Percentiles rank a stretch among this genome's conserved stretches.
phyloP scores from a whole-genome alignment of 2,329 filamentous ascomycete species.

The Trichoderma pleuroti region DNA sequence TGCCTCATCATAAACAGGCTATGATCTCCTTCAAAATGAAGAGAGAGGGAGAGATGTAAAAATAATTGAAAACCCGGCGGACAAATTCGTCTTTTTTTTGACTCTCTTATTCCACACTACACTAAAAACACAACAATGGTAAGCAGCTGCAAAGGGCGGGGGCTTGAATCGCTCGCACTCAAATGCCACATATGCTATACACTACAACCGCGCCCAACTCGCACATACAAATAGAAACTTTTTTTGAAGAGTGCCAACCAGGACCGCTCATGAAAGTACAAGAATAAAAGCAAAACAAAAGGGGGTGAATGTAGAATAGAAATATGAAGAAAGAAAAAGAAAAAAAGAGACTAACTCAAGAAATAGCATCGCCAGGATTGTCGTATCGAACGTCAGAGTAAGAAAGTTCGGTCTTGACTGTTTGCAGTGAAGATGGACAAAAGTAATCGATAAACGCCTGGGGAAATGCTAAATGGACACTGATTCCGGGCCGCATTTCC shows the following conservation, averaged over 20 bases:
- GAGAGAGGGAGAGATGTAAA: background rate
- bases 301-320: background rate
- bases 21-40: background rate
- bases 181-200: slow-evolving; percentile 9
- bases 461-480: slow-evolving; percentile 37
- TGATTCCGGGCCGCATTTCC: slow-evolving; percentile 33
- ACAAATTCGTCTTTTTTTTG: background rate
- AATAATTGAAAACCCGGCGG: background rate
- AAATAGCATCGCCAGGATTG: slow-evolving; percentile 20
- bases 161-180: slow-evolving; percentile 4
- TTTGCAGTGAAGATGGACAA: slow-evolving; percentile 17
- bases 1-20: background rate
- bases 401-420: slow-evolving; percentile 22
- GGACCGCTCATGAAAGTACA: slow-evolving; percentile 1
- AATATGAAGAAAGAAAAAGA: background rate
- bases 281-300: background rate
- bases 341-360: slow-evolving; percentile 1
- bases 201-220: slow-evolving; percentile 26
- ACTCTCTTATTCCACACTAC: slow-evolving; percentile 4
- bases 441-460: slow-evolving; percentile 30
- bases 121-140: slow-evolving; percentile 3
- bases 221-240: slow-evolving; percentile 28
- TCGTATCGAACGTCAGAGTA: slow-evolving; percentile 5
- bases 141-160: slow-evolving; percentile 12
- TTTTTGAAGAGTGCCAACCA: slow-evolving; percentile 15